Base-by-base conservation (phyloP, 257 asterid species). In the Nicotiana benthamiana region DNA sequence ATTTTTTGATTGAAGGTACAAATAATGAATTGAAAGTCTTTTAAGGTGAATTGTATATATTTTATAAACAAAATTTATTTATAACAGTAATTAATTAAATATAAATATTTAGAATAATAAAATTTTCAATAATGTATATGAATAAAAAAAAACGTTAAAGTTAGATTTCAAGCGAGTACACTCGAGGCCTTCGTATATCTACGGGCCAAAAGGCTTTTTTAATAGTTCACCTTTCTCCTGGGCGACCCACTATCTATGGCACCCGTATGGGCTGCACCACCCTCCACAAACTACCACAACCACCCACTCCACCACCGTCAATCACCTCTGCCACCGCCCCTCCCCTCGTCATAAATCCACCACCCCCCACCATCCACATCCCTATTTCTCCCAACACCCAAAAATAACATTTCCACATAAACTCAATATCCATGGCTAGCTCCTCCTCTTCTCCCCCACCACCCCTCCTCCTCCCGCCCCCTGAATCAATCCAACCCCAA, bases 281-380 rank as follows among this genome's bases (percentile, higher is more conserved):
- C 24, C 60, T 12, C 36, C 22, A 46, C 59, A 22, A 70, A 43
- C 59, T 70, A 70, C 77, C 1, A 70, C 59, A 68, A 36, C 75
- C 75, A 34, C 34, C 77, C 43, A 15, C 43, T 17, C 78, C 78
- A 24, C 77, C 77, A 70, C 77, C 60, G 15, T 60, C 36, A 72
- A 43, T 32, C 60, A 43, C 60, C 77, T 43, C 60, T 72, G 20
- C 86, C 79, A 27, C 89, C 43, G 63, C 87, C 88, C 75, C 18
- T 48, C 40, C 17, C 78, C 79, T 22, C 60, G 60, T 11, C 78
- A 72, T 46, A 46, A 24, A 72, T 46, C 77, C 60, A 72, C 59
- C 34, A 12, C 18, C 76, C 3, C 12, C 54, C 1, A 40, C 57
- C 15, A 11, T 13, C 36, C 77, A 72, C 24, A 43, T n/a, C 13